These are phyloP conservation scores for Trifolium subterraneum DNA, from an alignment of 306 rosid genomes.

Conservation along the genomic window DNA sequence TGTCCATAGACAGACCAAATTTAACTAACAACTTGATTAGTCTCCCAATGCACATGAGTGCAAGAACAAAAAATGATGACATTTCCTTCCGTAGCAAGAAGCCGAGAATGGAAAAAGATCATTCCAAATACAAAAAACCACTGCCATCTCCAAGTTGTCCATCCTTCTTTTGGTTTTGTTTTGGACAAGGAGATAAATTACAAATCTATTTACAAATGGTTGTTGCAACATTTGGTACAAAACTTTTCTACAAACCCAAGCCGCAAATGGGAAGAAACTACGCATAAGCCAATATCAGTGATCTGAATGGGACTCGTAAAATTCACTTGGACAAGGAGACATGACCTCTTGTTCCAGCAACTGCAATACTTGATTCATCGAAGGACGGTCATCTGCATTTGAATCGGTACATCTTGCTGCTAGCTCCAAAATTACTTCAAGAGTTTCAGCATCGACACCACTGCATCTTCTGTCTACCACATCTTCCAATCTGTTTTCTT, in stretches of 20 bases:
- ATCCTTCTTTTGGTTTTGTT: not conserved
- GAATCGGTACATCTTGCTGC: constrained; percentile 90
- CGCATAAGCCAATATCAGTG: constrained; percentile 43
- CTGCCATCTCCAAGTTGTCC: constrained; percentile 28
- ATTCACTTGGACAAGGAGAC: constrained; percentile 87
- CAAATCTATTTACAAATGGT: constrained; percentile 42
- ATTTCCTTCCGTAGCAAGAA: constrained; percentile 22
- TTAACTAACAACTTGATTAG: too few relatives aligned
- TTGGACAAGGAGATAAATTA: constrained; percentile 1
- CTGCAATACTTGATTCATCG: constrained; percentile 86
- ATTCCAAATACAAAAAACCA: constrained; percentile 49
- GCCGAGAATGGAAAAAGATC: constrained; percentile 41
- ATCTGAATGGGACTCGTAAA: constrained; percentile 89
- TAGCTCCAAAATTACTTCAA: constrained; percentile 76
- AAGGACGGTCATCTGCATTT: constrained; percentile 83
- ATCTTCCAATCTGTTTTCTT: constrained; percentile 73
- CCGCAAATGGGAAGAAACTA: constrained; percentile 25
- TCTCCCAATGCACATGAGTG: too few relatives aligned
- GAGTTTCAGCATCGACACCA: constrained; percentile 68
- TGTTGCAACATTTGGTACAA: constrained; percentile 35
- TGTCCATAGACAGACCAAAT: too few relatives aligned
- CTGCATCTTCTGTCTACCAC: constrained; percentile 77
- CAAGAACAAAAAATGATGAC: not conserved
- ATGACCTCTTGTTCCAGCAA: constrained; percentile 81
- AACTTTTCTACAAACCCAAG: constrained; percentile 49